Evolutionary conservation across 495 filamentous ascomycete genomes (phyloP).

Genomic region (Penicillium manginii): DNA sequence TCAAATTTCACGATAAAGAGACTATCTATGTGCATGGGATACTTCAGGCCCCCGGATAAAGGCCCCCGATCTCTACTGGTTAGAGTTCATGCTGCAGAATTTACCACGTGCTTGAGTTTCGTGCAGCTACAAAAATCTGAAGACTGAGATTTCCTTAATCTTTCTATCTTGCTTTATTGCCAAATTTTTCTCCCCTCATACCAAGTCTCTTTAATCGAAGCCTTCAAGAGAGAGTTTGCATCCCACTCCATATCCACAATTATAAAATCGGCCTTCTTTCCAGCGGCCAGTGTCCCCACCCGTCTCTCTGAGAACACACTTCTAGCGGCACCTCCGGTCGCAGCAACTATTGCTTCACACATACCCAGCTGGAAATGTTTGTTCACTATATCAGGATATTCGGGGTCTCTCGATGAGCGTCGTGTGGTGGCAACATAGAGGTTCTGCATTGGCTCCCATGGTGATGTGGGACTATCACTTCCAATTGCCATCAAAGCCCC

Average conservation of each 20-base stretch:
- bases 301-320: constrained; percentile 59
- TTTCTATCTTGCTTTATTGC: constrained; percentile 1
- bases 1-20: too few species aligned
- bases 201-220: constrained; percentile 57
- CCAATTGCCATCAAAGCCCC: constrained; percentile 60
- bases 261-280: constrained; percentile 60
- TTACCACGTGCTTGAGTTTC: background rate
- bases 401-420: constrained; percentile 54
- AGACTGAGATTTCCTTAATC: too few species aligned
- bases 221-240: constrained; percentile 53
- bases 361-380: constrained; percentile 51
- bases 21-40: too few species aligned
- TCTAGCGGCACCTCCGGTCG: constrained; percentile 60
- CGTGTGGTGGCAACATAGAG: constrained; percentile 65
- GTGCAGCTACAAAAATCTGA: too few species aligned
- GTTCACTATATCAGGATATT: constrained; percentile 53
- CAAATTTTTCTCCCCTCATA: constrained; percentile 54
- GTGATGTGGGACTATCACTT: constrained; percentile 64
- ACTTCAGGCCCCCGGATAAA: background rate
- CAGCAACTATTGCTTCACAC: constrained; percentile 56
- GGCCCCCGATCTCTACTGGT: background rate
- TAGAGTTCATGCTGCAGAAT: background rate
- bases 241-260: constrained; percentile 63
- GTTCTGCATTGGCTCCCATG: constrained; percentile 58
- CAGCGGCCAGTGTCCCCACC: constrained; percentile 51